phyloP scores from a whole-genome alignment of 2,329 filamentous ascomycete genomes.

The Tolypocladium tropicale region DNA sequence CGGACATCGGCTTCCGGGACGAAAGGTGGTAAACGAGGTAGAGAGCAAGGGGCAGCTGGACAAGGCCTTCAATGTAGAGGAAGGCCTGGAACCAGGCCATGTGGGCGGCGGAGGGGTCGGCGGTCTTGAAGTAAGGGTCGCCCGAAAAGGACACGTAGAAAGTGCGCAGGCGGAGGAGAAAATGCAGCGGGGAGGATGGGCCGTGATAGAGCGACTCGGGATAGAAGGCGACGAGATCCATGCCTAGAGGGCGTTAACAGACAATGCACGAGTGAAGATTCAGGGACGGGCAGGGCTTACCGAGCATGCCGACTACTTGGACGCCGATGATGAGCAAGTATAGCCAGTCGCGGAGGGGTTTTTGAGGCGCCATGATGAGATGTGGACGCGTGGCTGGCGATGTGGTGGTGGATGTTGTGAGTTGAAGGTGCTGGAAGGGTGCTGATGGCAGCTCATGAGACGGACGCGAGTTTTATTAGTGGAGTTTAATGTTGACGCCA shows the following conservation, averaged over 20 bases:
- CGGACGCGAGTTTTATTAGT: background rate
- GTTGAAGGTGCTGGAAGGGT: background rate
- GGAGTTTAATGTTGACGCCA: background rate
- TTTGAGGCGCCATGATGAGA: conserved; percentile 12
- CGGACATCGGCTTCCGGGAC: conserved; percentile 22
- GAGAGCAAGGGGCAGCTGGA: conserved; percentile 38
- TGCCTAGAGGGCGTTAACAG: conserved; percentile 24
- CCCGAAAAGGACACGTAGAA: conserved; percentile 38
- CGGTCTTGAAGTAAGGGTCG: conserved; percentile 40
- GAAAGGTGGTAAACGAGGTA: conserved; percentile 35
- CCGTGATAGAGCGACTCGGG: conserved; percentile 33
- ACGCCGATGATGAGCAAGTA: conserved; percentile 23
- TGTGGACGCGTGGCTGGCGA: too few species aligned
- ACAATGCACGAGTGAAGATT: background rate
- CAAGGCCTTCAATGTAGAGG: conserved; percentile 37
- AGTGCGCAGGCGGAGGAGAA: conserved; percentile 32
- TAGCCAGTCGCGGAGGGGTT: conserved; percentile 20
- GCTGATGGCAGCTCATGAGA: too few species aligned
- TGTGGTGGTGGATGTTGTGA: background rate
- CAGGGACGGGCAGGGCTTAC: conserved; percentile 11
- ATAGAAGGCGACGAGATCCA: conserved; percentile 45
- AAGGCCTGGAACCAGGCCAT: conserved; percentile 42
- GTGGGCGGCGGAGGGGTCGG: conserved; percentile 20
- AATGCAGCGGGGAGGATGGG: conserved; percentile 33
- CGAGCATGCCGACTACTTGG: conserved; percentile 26